Percentiles rank a stretch among this genome's conserved stretches.
phyloP scores from a whole-genome alignment of 441 rosid species.

The Erysimum cheiri region DNA sequence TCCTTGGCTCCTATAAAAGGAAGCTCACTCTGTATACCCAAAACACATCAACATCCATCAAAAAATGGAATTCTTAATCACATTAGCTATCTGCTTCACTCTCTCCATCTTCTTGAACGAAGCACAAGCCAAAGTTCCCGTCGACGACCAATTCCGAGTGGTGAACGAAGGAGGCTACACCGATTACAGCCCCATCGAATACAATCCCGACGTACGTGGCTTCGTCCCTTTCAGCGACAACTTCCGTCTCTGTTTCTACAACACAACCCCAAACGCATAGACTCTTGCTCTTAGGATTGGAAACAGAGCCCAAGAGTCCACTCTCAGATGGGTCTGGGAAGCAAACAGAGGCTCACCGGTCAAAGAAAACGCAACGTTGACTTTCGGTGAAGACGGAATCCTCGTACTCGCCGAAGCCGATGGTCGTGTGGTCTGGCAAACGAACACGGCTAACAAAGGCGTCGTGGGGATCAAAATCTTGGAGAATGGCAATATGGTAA shows the following conservation, averaged over 20 bases:
- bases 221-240: slow-evolving; percentile 42
- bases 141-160: slow-evolving; percentile 48
- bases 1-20: slow-evolving; percentile 20
- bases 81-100: slow-evolving; percentile 34
- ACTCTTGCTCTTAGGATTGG: slow-evolving; percentile 72
- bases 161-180: slow-evolving; percentile 63
- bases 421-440: slow-evolving; percentile 69
- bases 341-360: slow-evolving; percentile 68
- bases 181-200: slow-evolving; percentile 50
- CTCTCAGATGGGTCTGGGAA: slow-evolving; percentile 70
- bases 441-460: slow-evolving; percentile 68
- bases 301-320: slow-evolving; percentile 48
- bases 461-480: slow-evolving; percentile 61
- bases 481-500: slow-evolving; percentile 71
- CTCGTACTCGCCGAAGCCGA: slow-evolving; percentile 65
- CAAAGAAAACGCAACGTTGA: slow-evolving; percentile 59
- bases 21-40: not conserved
- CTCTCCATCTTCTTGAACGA: slow-evolving; percentile 40
- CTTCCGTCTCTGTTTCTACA: slow-evolving; percentile 75
- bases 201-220: slow-evolving; percentile 53
- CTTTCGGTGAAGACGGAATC: slow-evolving; percentile 60
- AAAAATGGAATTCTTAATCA: slow-evolving; percentile 25
- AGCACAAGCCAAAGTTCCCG: slow-evolving; percentile 54
- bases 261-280: slow-evolving; percentile 74
- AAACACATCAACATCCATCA: slow-evolving; percentile 24